phyloP scores from a whole-genome alignment of 73 alveolate genomes.

The Paramecium pentaurelia region DNA sequence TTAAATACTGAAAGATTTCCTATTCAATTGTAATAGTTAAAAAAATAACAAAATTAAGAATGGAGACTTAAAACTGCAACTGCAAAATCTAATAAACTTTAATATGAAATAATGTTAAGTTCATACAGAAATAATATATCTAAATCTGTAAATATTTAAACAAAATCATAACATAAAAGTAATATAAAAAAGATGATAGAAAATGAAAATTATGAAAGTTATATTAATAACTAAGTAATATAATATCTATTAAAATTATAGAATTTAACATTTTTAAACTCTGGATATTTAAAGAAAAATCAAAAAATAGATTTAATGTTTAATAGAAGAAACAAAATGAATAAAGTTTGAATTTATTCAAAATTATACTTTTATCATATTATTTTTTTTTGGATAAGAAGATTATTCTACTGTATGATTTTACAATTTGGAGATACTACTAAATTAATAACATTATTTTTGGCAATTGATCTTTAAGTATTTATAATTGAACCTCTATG shows the following conservation, averaged over 20 bases:
- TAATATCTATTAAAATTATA: not conserved
- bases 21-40: not conserved
- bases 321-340: not conserved
- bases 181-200: not conserved
- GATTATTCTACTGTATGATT: not conserved
- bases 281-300: not conserved
- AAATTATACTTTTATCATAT: not conserved
- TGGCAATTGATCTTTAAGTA: not conserved
- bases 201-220: not conserved
- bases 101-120: not conserved
- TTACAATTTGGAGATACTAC: not conserved
- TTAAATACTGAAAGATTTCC: not conserved
- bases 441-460: not conserved
- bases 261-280: not conserved
- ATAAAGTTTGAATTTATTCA: not conserved
- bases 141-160: not conserved
- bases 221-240: not conserved
- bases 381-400: not conserved
- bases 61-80: not conserved
- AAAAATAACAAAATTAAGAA: not conserved
- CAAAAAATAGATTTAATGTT: not conserved
- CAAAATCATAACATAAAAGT: not conserved
- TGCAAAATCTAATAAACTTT: not conserved
- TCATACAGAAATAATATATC: not conserved
- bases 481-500: not conserved